These are phyloP conservation scores for Handroanthus guayacan DNA, from an alignment of 257 asterid species.

Conservation along the genomic window DNA sequence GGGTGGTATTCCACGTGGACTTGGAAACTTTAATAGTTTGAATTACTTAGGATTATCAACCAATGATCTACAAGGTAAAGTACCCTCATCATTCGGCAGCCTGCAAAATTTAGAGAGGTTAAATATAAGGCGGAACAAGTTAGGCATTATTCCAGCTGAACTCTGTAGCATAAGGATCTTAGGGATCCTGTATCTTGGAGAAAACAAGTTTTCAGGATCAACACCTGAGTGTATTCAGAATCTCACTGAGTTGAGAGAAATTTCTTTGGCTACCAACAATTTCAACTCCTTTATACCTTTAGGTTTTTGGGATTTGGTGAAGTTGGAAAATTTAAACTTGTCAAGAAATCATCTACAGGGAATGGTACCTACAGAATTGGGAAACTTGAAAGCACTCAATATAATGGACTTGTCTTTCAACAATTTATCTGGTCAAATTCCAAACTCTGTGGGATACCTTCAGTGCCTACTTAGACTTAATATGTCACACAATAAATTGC, in stretches of 20 bases:
- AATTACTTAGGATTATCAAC: conserved; percentile 36
- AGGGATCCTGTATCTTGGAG: conserved; percentile 45
- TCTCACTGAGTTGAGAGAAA: conserved; percentile 38
- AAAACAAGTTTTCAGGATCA: conserved; percentile 49
- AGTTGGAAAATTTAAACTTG: conserved; percentile 39
- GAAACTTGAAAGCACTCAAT: conserved; percentile 39
- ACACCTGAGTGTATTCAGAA: conserved; percentile 41
- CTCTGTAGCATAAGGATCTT: conserved; percentile 42
- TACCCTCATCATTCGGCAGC: conserved; percentile 41
- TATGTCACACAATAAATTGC: conserved; percentile 45
- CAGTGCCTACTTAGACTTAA: conserved; percentile 40
- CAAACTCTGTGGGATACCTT: conserved; percentile 39
- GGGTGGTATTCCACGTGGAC: conserved; percentile 40
- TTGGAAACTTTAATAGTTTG: conserved; percentile 50
- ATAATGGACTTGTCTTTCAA: conserved; percentile 47
- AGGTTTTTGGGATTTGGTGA: conserved; percentile 46
- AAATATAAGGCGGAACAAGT: conserved; percentile 36
- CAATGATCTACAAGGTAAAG: conserved; percentile 40
- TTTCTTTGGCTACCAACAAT: conserved; percentile 48
- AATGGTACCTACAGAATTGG: conserved; percentile 37
- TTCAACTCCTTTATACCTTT: conserved; percentile 42
- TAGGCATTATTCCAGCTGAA: conserved; percentile 43
- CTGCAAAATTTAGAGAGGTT: conserved; percentile 48
- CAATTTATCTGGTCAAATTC: conserved; percentile 44
- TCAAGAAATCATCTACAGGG: conserved; percentile 47